Conservation (phyloP, 495 filamentous ascomycete genomes). For the Neurospora intermedia region DNA sequence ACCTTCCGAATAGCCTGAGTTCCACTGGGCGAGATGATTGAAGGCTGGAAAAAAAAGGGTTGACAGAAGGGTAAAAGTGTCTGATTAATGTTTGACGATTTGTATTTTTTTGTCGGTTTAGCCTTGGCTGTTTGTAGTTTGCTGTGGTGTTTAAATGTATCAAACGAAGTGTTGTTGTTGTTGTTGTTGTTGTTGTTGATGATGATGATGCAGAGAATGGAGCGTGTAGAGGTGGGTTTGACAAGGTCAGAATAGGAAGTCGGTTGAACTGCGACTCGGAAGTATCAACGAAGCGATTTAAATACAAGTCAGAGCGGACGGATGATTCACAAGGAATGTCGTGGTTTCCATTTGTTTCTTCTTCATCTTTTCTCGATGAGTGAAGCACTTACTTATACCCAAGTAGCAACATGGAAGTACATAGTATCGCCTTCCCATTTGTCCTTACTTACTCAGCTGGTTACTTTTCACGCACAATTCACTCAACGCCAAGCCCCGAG, state of each 20-base stretch:
- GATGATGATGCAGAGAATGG: neutral
- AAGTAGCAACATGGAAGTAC: neutral
- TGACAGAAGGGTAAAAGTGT: neutral
- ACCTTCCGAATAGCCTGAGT: neutral
- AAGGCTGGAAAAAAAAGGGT: neutral
- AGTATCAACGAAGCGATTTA: neutral
- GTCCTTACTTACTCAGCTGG: conserved; percentile 9
- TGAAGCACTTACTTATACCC: neutral
- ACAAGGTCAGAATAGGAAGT: neutral
- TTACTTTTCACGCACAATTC: conserved; percentile 19
- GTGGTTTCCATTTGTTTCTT: neutral
- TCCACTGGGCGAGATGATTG: no score
- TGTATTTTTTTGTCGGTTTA: neutral
- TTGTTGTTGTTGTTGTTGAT: neutral
- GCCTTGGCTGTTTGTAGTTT: neutral
- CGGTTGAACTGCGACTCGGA: neutral
- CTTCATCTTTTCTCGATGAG: neutral
- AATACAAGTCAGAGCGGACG: neutral
- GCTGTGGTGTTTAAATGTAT: neutral
- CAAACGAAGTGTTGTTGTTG: neutral
- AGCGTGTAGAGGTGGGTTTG: neutral
- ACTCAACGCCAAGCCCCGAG: conserved; percentile 8
- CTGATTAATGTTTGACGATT: neutral
- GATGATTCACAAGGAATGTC: neutral
- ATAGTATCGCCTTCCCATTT: neutral